A percentile compares a stretch with the other conserved stretches of the same genome.
phyloP scores from a whole-genome alignment of 352 stramenopile species.

The Globisporangium parvum region DNA sequence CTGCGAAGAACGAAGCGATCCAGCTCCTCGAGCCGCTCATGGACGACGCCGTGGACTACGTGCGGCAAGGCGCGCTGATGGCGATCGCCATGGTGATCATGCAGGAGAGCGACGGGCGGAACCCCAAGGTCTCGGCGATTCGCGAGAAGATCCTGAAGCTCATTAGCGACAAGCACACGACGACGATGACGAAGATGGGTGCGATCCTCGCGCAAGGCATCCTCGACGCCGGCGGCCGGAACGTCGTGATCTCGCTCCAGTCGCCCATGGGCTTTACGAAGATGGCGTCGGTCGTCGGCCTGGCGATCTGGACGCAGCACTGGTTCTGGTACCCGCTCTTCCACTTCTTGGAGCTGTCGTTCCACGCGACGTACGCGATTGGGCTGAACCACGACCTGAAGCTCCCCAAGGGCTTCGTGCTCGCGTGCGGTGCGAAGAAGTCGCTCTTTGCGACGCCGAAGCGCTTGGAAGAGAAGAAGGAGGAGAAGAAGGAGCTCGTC shows the following conservation, averaged over 20 bases:
- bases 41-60: constrained; percentile 98
- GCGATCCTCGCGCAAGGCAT: constrained; percentile 97
- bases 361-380: constrained; percentile 95
- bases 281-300: constrained; percentile 94
- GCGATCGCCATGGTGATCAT: constrained; percentile 98
- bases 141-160: constrained; percentile 85
- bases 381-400: constrained; percentile 98
- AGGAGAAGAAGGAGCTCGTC: constrained; percentile 98
- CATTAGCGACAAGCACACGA: constrained; percentile 97
- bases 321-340: constrained; percentile 99
- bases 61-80: constrained; percentile 96
- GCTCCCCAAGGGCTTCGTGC: constrained; percentile 93
- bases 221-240: constrained; percentile 96
- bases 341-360: constrained; percentile 96
- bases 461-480: constrained; percentile 98
- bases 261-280: constrained; percentile 97
- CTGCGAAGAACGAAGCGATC: constrained; percentile 95
- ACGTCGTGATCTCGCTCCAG: constrained; percentile 95
- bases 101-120: constrained; percentile 92
- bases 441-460: constrained; percentile 97
- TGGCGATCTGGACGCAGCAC: constrained; percentile 97
- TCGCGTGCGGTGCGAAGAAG: constrained; percentile 93
- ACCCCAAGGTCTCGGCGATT: constrained; percentile 82
- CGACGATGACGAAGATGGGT: constrained; percentile 98
- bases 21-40: constrained; percentile 97